Evolutionary conservation across 305 asterid genomes (phyloP).

Genomic region (Stenogyne calaminthoides): DNA sequence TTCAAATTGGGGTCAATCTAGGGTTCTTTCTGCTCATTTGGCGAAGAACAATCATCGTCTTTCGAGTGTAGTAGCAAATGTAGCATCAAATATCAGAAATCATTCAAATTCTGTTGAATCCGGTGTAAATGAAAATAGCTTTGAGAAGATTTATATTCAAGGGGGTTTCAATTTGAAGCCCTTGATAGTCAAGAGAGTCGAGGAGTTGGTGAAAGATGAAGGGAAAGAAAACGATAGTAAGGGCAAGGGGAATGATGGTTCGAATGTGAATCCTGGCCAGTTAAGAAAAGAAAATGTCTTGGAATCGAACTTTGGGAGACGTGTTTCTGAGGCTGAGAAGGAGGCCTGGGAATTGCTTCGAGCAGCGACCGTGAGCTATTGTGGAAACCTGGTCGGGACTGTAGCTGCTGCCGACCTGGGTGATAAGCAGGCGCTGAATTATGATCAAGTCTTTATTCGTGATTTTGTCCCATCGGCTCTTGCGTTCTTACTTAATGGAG

Average conservation of each 20-base stretch:
- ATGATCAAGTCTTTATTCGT: constrained; percentile 78
- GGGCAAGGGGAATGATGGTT: constrained; percentile 26
- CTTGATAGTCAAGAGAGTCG: constrained; percentile 37
- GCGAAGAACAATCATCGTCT: constrained; percentile 27
- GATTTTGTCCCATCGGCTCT: constrained; percentile 87
- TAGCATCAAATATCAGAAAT: constrained; percentile 49
- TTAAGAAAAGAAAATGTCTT: constrained; percentile 33
- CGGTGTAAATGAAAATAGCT: constrained; percentile 43
- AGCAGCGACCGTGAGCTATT: constrained; percentile 61
- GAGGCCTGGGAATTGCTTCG: constrained; percentile 81
- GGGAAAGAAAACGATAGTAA: constrained; percentile 20
- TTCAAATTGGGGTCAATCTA: constrained; percentile 47
- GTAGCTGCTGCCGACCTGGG: constrained; percentile 72
- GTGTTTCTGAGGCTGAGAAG: constrained; percentile 56
- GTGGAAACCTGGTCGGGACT: constrained; percentile 75
- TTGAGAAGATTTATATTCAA: constrained; percentile 53
- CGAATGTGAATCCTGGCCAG: constrained; percentile 35
- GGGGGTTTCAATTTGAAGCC: constrained; percentile 55
- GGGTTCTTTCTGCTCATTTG: constrained; percentile 29
- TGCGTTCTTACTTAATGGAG: constrained; percentile 81
- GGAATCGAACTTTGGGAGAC: constrained; percentile 36
- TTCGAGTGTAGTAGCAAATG: constrained; percentile 39
- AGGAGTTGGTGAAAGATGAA: constrained; percentile 34
- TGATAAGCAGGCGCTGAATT: constrained; percentile 66
- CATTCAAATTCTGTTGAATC: constrained; percentile 51